Base-by-base conservation (phyloP, 257 asterid genomes). In the Solanum clarkiae region DNA sequence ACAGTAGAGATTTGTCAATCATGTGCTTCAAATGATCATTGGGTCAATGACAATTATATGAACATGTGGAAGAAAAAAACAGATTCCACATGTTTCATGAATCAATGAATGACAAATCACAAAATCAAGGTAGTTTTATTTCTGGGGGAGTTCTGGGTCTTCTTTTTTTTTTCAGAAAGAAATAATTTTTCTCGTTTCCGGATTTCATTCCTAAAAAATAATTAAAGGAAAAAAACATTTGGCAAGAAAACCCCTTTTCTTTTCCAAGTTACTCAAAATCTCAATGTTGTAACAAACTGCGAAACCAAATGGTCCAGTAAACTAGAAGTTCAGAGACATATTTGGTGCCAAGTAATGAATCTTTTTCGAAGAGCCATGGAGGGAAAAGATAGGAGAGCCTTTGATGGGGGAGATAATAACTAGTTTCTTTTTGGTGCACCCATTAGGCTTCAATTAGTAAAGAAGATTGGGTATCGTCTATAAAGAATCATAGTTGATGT, bases 1-100 rank as follows among this genome's bases (percentile, higher is more conserved):
- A 69, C 70, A 84, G 44, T 17, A 40, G 87, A 60, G 59, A 47
- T 84, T 32, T 40, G 68, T 82, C 42, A 87, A 87, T 80, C 65
- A 26, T 51, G 65, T 53, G 47, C 18, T 53, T 79, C 65, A 79
- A 53, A 29, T 51, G 62, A 79, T 53, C 82, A 79, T 9, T 18
- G 26, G 17, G 18, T 45, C 82, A 77, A 15, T 51, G 63, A 10
- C 42, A 77, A 29, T 51, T 22, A 3, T 55, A 75, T 14, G 49
- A 75, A 75, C 22, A 75, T 13, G 60, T 14, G 81, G 6, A 8
- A 22, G 7, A 26, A 14, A 53, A 4, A 14, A 59, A 53, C 2
- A 65, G 8, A 42, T 16, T 18, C 53, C 80, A 70, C 80, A 70
- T 40, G 12, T 18, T 18, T 70, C 15, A 1, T 20, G 54, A 71